Evolutionary conservation across 768 basidiomycete species (phyloP), one percentile per base, ranked within the genome.

Genomic region (Mycena leptocephala): DNA sequence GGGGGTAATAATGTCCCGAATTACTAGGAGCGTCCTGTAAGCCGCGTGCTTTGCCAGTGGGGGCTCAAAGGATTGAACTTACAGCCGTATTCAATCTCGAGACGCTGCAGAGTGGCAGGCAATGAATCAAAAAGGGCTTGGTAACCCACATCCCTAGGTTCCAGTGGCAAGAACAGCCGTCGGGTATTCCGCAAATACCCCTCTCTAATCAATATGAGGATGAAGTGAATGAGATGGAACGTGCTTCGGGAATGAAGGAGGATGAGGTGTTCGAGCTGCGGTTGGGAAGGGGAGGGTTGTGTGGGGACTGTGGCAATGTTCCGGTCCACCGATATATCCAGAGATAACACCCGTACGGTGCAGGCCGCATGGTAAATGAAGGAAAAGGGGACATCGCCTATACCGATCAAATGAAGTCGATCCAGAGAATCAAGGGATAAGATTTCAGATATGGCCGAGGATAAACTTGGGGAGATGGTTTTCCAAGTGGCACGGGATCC

Each of bases 201-300:
- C 1, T 37, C 33, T 10, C 22, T 14, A 8, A 7, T 37, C 33
- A 72, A 39, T 10, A 26, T 24, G 51, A n/a, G n/a, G 4, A 71
- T 22, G 10, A 64, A 26, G 13, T 24, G 18, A 6, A 32, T 5
- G 53, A 56, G 24, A 10, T 35, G 18, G 14, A 9, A 10, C 28
- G 51, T 28, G 7, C 35, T 24, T 18, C 41, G 71, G 30, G 62
- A 56, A 24, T 37, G 20, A 28, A 37, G 35, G 37, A 70, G 20
- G 13, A 64, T 72, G 11, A 72, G 62, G 39, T 72, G 63, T 33
- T 64, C 62, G 35, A 72, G 71, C 22, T 33, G 51, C 37, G 46
- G 30, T 18, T 11, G 14, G 3, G 48, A 22, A 9, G 63, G 51
- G 16, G 48, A 32, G 28, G 30, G 9, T 41, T 10, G 22, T 8